These are phyloP conservation scores for Canavalia ensiformis DNA, from an alignment of 306 rosid genomes.

Conservation along the genomic window DNA sequence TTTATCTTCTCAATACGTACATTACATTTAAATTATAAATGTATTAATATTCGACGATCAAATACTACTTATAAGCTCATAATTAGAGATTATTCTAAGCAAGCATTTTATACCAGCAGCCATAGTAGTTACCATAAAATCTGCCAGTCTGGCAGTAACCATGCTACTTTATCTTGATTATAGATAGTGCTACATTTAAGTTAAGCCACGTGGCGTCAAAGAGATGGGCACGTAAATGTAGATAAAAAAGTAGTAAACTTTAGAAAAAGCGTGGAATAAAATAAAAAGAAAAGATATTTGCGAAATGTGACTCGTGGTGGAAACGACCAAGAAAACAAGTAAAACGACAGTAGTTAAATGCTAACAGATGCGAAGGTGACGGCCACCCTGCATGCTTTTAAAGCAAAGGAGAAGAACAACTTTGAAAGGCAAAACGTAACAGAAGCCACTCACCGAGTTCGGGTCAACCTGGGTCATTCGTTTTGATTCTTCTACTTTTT, in stretches of 20 bases:
- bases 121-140: slow-evolving; percentile 18
- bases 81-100: background rate
- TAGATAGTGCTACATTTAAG: slow-evolving; percentile 6
- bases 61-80: background rate
- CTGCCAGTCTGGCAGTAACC: no score
- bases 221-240: background rate
- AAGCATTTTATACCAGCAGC: background rate
- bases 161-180: slow-evolving; percentile 36
- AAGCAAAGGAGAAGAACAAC: background rate
- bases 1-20: background rate
- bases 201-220: slow-evolving; percentile 29
- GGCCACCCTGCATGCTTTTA: background rate
- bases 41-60: background rate
- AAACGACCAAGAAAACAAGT: background rate
- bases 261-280: background rate
- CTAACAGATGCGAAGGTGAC: background rate
- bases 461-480: slow-evolving; percentile 11
- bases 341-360: slow-evolving; percentile 1
- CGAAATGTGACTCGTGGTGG: slow-evolving; percentile 13
- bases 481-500: background rate
- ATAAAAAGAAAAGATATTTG: background rate
- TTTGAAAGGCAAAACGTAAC: background rate
- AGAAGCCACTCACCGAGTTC: background rate
- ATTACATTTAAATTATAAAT: no score
- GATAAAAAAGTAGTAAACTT: background rate